These are phyloP conservation scores for Gamarada debralockiae DNA, from an alignment of 495 filamentous ascomycete genomes.

Conservation along the genomic window DNA sequence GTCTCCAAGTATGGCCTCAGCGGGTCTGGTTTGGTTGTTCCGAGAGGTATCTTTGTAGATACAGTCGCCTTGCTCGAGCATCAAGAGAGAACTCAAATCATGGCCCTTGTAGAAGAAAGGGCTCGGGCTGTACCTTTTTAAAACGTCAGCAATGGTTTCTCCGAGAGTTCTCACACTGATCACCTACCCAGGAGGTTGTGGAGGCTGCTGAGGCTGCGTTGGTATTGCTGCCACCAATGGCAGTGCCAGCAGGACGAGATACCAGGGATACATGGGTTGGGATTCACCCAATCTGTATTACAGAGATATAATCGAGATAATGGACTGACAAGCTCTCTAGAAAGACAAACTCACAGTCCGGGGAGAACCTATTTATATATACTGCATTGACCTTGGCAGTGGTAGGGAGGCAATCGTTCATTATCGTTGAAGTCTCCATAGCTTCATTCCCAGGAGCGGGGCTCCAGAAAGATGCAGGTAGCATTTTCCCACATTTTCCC, in stretches of 20 bases:
- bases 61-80: slow-evolving; percentile 29
- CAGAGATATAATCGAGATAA: no score
- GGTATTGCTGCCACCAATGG: background rate
- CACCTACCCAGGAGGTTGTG: background rate
- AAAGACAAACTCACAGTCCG: no score
- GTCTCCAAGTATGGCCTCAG: slow-evolving; percentile 36
- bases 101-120: slow-evolving; percentile 35
- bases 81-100: slow-evolving; percentile 34
- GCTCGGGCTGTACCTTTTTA: background rate
- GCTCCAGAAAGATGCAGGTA: no score
- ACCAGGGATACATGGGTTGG: background rate
- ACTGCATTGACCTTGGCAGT: no score
- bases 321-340: no score
- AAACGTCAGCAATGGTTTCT: background rate
- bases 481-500: no score
- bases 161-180: background rate
- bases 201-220: background rate
- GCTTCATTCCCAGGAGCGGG: no score
- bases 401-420: no score
- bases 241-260: background rate
- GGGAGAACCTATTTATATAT: no score
- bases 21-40: slow-evolving; percentile 30
- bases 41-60: slow-evolving; percentile 33
- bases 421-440: no score
- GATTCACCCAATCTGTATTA: no score